A percentile compares a stretch with the other conserved stretches of the same genome.
Conservation (phyloP, 164 flowering plant genomes). For the Liquidambar formosana region DNA sequence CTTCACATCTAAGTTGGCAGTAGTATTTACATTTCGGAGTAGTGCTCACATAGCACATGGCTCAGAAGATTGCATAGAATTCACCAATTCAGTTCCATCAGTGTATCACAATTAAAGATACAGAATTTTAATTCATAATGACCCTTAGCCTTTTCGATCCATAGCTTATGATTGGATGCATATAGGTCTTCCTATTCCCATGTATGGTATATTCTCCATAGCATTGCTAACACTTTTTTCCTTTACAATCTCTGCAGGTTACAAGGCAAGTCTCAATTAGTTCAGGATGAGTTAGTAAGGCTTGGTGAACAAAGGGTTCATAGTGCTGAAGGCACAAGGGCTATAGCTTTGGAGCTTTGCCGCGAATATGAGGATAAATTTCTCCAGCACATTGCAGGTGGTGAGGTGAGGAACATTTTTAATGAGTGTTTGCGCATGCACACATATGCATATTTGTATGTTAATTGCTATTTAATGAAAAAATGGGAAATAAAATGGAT, state of each 20-base stretch:
- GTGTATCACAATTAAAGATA: not conserved
- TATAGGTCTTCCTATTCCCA: not conserved
- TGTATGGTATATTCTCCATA: not conserved
- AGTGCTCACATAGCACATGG: not conserved
- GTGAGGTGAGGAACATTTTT: conserved; percentile 67
- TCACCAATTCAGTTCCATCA: not conserved
- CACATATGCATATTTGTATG: too few relatives aligned
- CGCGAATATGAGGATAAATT: conserved; percentile 99
- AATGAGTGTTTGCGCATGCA: not conserved
- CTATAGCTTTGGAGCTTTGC: conserved; percentile 94
- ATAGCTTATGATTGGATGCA: not conserved
- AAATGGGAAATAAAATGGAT: too few relatives aligned
- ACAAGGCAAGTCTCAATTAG: conserved; percentile 91
- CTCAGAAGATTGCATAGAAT: not conserved
- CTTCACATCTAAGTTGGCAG: not conserved
- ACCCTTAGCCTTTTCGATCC: not conserved
- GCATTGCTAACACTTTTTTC: too few relatives aligned
- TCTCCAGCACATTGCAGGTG: conserved; percentile 84
- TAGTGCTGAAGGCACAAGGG: conserved; percentile 93
- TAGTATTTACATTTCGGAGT: not conserved
- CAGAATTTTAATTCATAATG: not conserved
- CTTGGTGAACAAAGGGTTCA: conserved; percentile 91
- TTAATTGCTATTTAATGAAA: too few relatives aligned
- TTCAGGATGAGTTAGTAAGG: conserved; percentile 77
- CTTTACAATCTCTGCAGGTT: conserved; percentile 44